These are phyloP conservation scores for Naganishia cerealis DNA, from an alignment of 1,284 basidiomycete species.

Conservation along the genomic window DNA sequence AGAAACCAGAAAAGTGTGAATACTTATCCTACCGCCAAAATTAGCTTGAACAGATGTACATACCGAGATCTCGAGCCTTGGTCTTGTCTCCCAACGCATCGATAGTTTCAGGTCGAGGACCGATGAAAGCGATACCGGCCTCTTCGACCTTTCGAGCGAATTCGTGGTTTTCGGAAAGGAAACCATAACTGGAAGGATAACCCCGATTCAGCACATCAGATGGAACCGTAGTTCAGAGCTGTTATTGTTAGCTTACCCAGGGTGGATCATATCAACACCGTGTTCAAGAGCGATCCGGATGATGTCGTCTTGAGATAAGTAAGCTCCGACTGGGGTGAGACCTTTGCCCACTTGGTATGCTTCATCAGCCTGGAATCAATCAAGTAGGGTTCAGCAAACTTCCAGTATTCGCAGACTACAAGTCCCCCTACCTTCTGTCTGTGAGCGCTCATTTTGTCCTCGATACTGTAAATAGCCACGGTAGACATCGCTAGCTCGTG, in stretches of 20 bases:
- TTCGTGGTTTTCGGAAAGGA: slow-evolving; percentile 92
- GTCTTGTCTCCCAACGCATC: slow-evolving; percentile 98
- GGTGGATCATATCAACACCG: slow-evolving; percentile 99
- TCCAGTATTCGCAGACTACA: background rate
- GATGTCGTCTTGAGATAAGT: slow-evolving; percentile 96
- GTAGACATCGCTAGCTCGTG: slow-evolving; percentile 99
- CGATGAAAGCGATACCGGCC: slow-evolving; percentile 95
- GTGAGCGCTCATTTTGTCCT: slow-evolving; percentile 95
- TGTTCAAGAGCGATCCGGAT: slow-evolving; percentile 92
- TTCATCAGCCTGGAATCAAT: slow-evolving; percentile 77
- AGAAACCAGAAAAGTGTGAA: background rate
- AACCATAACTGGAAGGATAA: slow-evolving; percentile 74
- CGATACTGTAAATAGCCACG: slow-evolving; percentile 95
- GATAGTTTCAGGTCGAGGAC: slow-evolving; percentile 93
- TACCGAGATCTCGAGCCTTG: slow-evolving; percentile 75
- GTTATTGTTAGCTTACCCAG: slow-evolving; percentile 64
- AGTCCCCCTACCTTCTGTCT: slow-evolving; percentile 76
- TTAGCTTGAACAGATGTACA: slow-evolving; percentile 29
- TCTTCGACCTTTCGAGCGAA: slow-evolving; percentile 96
- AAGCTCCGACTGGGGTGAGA: slow-evolving; percentile 90
- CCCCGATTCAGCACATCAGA: slow-evolving; percentile 16
- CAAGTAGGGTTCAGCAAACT: background rate
- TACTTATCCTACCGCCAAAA: background rate
- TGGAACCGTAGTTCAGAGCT: background rate
- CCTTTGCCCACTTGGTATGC: slow-evolving; percentile 97